Conservation (phyloP, 2,329 filamentous ascomycete species). For the Colletotrichum sansevieriae region DNA sequence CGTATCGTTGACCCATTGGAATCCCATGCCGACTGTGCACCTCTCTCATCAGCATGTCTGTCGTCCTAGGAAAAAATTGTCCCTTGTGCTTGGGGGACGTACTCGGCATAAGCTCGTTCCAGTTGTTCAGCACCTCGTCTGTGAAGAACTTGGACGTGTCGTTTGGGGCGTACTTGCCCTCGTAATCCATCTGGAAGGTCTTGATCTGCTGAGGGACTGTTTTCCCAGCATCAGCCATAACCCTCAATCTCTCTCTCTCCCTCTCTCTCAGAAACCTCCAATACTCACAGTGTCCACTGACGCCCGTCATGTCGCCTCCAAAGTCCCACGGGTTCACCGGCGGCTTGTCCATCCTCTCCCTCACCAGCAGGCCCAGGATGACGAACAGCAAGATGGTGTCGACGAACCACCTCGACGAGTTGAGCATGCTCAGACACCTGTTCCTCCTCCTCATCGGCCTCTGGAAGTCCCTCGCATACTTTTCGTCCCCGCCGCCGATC, state of each 20-base stretch:
- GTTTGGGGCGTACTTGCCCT: slow-evolving; percentile 51
- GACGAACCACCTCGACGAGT: slow-evolving; percentile 49
- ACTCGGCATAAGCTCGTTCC: slow-evolving; percentile 56
- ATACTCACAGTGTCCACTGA: slow-evolving; percentile 49
- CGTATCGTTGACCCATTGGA: slow-evolving; percentile 54
- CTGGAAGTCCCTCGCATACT: slow-evolving; percentile 29
- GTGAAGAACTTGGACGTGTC: slow-evolving; percentile 58
- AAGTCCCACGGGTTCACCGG: slow-evolving; percentile 49
- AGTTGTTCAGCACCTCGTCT: slow-evolving; percentile 50
- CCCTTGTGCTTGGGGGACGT: background rate
- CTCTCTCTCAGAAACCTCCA: background rate
- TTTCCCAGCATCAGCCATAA: background rate
- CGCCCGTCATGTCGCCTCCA: slow-evolving; percentile 53
- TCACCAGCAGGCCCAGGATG: slow-evolving; percentile 48
- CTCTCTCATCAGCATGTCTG: slow-evolving; percentile 3
- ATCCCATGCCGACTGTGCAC: slow-evolving; percentile 53
- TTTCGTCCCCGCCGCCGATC: slow-evolving; percentile 48
- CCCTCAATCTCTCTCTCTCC: too few species aligned
- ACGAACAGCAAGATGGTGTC: slow-evolving; percentile 50
- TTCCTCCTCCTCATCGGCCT: slow-evolving; percentile 30
- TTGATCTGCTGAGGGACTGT: slow-evolving; percentile 56
- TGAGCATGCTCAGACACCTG: slow-evolving; percentile 37
- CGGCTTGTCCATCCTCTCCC: slow-evolving; percentile 46
- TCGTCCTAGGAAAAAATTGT: background rate
- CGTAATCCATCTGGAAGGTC: slow-evolving; percentile 52